Evolutionary conservation across 176 grass and related monocot genomes (phyloP), one percentile per base, ranked within the genome.

Genomic region (Zoysia japonica): DNA sequence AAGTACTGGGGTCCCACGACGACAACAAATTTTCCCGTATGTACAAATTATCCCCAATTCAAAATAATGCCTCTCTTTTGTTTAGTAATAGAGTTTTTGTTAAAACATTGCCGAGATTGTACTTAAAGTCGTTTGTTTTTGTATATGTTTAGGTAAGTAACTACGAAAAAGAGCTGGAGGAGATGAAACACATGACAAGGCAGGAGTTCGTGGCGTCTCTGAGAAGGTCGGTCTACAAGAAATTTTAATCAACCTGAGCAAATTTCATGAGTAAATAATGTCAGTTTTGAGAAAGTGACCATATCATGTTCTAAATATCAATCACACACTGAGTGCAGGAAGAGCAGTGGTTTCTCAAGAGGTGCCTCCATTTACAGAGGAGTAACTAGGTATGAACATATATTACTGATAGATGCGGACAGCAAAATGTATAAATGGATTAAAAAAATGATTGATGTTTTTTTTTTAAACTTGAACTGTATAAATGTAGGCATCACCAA

Each of bases 1-100:
- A 99, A 99, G 65, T 99, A 99, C 48, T 99, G 96, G 96, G 96
- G 96, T 52, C 56, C 92, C 1, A 89, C 92, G 1, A 99, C 96
- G 0, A 99, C 96, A 36, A 99, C 96, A 76, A 99, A 99, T 82
- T 99, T 99, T 61, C 96, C 92, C 0, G 96, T 99, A 87, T 65
- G 83, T 74, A 28, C 28, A 28, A 28, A 28, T 28, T 28, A 28
- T 28, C 28, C 28, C 2, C 17, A 19, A 19, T 56, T 57, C 8
- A 35, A 36, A 28, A 28, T 28, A 28, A 46, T 20, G 6, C 9
- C 50, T 9, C 0, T 2, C 19, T 47, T 68, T 6, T 28, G 28
- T 28, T 52, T 47, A 0, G 16, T 0, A 19, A 35, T 11, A 28
- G 28, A 28, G 3, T 28, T 69, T 68, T 50, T 3, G 47, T 67